Evolutionary conservation across 2,329 filamentous ascomycete genomes (phyloP), one percentile per base, ranked within the genome.

Genomic region (Scorias spongiosa): DNA sequence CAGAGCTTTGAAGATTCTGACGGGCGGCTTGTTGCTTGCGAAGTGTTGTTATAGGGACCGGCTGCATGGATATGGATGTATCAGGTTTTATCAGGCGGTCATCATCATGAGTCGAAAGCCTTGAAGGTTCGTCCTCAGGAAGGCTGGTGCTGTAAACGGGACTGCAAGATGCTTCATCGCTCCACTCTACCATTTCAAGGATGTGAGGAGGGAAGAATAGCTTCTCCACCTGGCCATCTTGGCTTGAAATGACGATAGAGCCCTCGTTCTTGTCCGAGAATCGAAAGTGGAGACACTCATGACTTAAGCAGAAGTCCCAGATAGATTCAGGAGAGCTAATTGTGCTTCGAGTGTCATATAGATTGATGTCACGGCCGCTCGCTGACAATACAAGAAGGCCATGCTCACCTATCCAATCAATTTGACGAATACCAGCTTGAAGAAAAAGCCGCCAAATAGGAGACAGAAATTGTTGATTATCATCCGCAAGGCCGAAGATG

Each of bases 361-460:
- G 49, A 20, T 45, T 49, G 9, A 55, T 39, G 11, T 46, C 42
- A 39, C 42, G 48, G 12, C 48, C 50, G 32, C 44, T 26, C 2
- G 40, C 43, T 14, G 49, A 46, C n/a, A 56, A 46, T 6, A 55
- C 46, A 26, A 55, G 44, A 15, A 54, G 28, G 9, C 54, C 56
- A 45, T 52, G 43, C 14, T 46, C 47, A 14, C 56, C 56, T 11
- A 58, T 34, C 41, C 50, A 46, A 12, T 44, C 39, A 10, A 46
- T 47, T 45, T 48, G 48, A 29, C 30, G 34, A 29, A 52, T 38
- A 1, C 37, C 42, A 10, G 50, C 32, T 15, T 47, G 37, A 32
- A 52, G 47, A 36, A 36, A 36, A 12, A 36, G 32, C 5, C 32
- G 32, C 32, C 32, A 4, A 15, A 37, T 39, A 10, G 40, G 39